These are phyloP conservation scores for Pythium aphanidermatum DNA, from an alignment of 352 stramenopile genomes.

Conservation along the genomic window DNA sequence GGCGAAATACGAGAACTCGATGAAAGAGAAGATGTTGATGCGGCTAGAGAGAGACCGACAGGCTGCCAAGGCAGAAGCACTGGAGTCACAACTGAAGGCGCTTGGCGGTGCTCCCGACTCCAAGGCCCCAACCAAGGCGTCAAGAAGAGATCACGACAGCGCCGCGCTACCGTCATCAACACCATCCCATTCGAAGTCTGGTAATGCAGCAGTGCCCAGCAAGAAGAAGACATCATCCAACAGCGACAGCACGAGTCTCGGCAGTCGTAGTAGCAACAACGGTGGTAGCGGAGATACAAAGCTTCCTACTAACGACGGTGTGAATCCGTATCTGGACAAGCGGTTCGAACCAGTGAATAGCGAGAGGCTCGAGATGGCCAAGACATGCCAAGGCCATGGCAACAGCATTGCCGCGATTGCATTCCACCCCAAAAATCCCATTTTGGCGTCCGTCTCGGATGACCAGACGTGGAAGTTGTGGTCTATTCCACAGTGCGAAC, in stretches of 20 bases:
- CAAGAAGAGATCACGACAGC: conserved; percentile 7
- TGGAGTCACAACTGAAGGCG: conserved; percentile 82
- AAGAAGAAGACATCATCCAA: conserved; percentile 30
- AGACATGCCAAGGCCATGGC: conserved; percentile 88
- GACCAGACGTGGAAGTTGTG: conserved; percentile 95
- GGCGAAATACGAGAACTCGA: conserved; percentile 91
- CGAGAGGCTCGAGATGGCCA: conserved; percentile 73
- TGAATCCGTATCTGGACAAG: conserved; percentile 73
- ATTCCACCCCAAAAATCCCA: conserved; percentile 91
- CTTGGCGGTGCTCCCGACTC: no score
- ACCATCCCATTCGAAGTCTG: conserved; percentile 9
- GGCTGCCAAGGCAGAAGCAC: conserved; percentile 80
- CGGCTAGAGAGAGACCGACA: conserved; percentile 91
- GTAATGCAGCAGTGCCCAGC: background rate
- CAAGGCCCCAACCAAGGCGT: no score
- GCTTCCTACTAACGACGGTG: conserved; percentile 47
- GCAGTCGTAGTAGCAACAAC: conserved; percentile 8
- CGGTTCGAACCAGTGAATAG: conserved; percentile 57
- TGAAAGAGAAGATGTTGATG: conserved; percentile 98
- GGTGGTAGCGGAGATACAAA: conserved; percentile 35
- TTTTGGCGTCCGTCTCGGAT: conserved; percentile 91
- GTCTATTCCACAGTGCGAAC: conserved; percentile 88
- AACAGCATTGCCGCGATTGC: conserved; percentile 87
- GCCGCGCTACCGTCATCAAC: conserved; percentile 11
- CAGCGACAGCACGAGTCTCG: conserved; percentile 14